Conservation (phyloP, 352 stramenopile species). For the Globisporangium radiosum region DNA sequence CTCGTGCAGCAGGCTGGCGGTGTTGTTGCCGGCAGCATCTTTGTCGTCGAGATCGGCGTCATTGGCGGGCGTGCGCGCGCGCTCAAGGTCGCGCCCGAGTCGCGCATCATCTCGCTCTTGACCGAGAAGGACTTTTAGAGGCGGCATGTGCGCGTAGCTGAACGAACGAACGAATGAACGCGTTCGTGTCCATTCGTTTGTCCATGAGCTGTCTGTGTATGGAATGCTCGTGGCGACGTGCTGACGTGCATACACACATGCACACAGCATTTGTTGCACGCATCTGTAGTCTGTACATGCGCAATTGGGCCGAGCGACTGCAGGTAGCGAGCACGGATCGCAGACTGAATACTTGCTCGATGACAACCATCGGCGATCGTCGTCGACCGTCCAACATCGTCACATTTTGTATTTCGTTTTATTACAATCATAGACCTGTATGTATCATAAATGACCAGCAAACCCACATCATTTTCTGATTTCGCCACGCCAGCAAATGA, state of each 20-base stretch:
- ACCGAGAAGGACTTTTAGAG: constrained; percentile 65
- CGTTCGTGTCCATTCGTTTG: background rate
- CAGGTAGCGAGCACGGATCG: too few species aligned
- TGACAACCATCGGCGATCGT: too few species aligned
- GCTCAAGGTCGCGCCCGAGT: constrained; percentile 29
- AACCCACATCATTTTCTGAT: too few species aligned
- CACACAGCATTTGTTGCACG: background rate
- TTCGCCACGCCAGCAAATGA: too few species aligned
- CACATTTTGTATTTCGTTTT: too few species aligned
- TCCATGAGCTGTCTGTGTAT: background rate
- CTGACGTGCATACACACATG: background rate
- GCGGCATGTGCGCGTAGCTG: background rate
- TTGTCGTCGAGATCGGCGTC: constrained; percentile 92
- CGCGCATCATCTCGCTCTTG: constrained; percentile 56
- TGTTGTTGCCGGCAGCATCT: constrained; percentile 88
- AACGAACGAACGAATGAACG: background rate
- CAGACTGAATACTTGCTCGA: too few species aligned
- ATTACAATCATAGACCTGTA: too few species aligned
- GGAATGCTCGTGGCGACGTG: too few species aligned
- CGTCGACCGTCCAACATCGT: too few species aligned
- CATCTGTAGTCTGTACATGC: background rate
- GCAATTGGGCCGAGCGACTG: too few species aligned
- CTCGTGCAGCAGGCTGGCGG: constrained; percentile 85
- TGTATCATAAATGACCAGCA: too few species aligned
- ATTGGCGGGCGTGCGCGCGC: constrained; percentile 50